Evolutionary conservation across 306 rosid genomes (phyloP).

Genomic region (Alnus glutinosa): DNA sequence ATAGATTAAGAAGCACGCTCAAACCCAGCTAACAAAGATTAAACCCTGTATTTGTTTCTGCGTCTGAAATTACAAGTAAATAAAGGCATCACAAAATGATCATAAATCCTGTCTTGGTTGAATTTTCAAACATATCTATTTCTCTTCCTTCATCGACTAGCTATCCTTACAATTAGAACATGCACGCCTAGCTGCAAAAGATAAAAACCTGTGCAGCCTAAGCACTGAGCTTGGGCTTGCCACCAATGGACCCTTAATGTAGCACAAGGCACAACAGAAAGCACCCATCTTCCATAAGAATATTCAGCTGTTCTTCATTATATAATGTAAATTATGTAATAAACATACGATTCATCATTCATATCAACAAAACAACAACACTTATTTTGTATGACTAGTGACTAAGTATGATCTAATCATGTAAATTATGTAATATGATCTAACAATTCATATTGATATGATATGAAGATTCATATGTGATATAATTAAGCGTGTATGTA

Average conservation of each 20-base stretch:
- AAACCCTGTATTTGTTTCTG: neutral
- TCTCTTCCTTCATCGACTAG: neutral
- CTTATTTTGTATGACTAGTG: no score
- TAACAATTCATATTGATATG: no score
- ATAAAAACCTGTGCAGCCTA: neutral
- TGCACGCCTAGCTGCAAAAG: neutral
- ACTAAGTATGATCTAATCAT: no score
- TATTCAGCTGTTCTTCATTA: neutral
- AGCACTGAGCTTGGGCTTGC: neutral
- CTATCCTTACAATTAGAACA: neutral
- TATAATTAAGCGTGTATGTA: no score
- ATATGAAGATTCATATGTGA: no score
- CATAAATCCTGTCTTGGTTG: neutral
- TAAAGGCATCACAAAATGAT: neutral
- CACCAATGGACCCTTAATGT: neutral
- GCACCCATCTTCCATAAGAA: neutral
- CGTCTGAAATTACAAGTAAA: no score
- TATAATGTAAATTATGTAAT: no score
- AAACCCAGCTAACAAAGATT: neutral
- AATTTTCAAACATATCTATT: neutral
- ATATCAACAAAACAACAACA: no score
- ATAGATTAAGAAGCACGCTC: no score
- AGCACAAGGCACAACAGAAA: neutral
- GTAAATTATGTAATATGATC: no score
- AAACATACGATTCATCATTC: neutral